phyloP scores from a whole-genome alignment of 352 stramenopile species.

The Pythium guiyangense region DNA sequence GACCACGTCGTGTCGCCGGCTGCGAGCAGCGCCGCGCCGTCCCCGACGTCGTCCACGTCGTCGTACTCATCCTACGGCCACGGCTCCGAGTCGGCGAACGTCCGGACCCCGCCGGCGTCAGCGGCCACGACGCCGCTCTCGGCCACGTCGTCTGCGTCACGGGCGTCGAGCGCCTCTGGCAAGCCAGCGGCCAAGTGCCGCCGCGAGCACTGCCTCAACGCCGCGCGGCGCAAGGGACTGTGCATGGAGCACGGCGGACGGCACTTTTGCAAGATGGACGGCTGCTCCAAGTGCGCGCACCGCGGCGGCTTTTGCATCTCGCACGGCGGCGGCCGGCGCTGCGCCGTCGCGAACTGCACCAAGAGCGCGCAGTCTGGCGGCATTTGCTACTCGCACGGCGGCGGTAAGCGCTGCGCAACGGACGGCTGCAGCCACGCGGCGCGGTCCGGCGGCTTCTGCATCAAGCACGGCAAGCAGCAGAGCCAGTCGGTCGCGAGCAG shows the following conservation, averaged over 20 bases:
- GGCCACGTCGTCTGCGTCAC: slow-evolving; percentile 9
- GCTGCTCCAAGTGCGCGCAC: slow-evolving; percentile 80
- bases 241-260: slow-evolving; percentile 87
- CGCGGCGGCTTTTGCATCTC: slow-evolving; percentile 79
- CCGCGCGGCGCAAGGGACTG: slow-evolving; percentile 70
- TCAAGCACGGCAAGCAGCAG: slow-evolving; percentile 77
- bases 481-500: slow-evolving; percentile 6
- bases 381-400: slow-evolving; percentile 83
- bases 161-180: slow-evolving; percentile 18
- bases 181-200: slow-evolving; percentile 36
- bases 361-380: slow-evolving; percentile 81
- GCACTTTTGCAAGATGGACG: slow-evolving; percentile 83
- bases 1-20: background rate
- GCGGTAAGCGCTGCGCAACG: slow-evolving; percentile 75
- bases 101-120: too few relatives aligned
- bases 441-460: slow-evolving; percentile 77
- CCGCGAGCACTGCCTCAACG: slow-evolving; percentile 64
- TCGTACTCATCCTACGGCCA: slow-evolving; percentile 14
- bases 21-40: slow-evolving; percentile 2
- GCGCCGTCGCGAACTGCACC: slow-evolving; percentile 61
- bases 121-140: background rate
- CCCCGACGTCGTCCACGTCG: slow-evolving; percentile 11
- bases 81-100: slow-evolving; percentile 1
- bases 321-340: slow-evolving; percentile 72
- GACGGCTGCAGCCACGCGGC: slow-evolving; percentile 73